These are phyloP conservation scores for Pythium oligandrum DNA, from an alignment of 352 stramenopile species.

Conservation along the genomic window DNA sequence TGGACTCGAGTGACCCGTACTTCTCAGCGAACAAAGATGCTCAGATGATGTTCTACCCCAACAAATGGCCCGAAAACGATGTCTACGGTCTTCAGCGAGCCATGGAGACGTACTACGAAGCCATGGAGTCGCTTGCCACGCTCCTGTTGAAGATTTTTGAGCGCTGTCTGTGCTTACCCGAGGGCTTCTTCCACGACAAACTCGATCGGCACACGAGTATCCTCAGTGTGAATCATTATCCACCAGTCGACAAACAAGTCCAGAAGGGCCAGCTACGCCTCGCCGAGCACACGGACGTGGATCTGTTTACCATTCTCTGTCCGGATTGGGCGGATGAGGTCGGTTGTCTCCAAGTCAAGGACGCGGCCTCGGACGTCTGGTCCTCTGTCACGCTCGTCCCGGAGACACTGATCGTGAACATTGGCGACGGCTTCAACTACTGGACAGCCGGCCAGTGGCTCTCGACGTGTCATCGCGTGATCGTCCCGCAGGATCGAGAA, in stretches of 20 bases:
- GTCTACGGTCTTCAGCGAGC: constrained; percentile 7
- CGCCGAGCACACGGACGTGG: constrained; percentile 19
- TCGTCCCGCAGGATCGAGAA: constrained; percentile 5
- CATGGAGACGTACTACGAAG: constrained; percentile 18
- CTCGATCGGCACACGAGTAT: constrained; percentile 17
- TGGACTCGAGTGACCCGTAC: constrained; percentile 7
- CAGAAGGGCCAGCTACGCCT: constrained; percentile 13
- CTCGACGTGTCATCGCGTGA: constrained; percentile 17
- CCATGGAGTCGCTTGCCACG: constrained; percentile 10
- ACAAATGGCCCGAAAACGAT: constrained; percentile 17
- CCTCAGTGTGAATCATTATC: constrained; percentile 23
- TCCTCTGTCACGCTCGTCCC: constrained; percentile 8
- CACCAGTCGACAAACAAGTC: constrained; percentile 12
- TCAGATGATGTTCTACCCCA: constrained; percentile 22
- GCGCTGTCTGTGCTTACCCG: constrained; percentile 9
- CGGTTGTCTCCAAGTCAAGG: constrained; percentile 13
- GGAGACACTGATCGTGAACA: constrained; percentile 16
- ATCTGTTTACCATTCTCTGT: constrained; percentile 21
- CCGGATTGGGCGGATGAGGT: constrained; percentile 11
- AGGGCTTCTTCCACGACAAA: constrained; percentile 12
- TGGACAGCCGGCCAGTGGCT: constrained; percentile 17
- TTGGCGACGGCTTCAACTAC: constrained; percentile 18
- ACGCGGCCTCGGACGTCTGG: constrained; percentile 2
- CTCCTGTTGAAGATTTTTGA: constrained; percentile 16
- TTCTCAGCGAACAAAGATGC: constrained; percentile 10